Conservation (phyloP, 176 grass and related monocot genomes). For the Poa pratensis region DNA sequence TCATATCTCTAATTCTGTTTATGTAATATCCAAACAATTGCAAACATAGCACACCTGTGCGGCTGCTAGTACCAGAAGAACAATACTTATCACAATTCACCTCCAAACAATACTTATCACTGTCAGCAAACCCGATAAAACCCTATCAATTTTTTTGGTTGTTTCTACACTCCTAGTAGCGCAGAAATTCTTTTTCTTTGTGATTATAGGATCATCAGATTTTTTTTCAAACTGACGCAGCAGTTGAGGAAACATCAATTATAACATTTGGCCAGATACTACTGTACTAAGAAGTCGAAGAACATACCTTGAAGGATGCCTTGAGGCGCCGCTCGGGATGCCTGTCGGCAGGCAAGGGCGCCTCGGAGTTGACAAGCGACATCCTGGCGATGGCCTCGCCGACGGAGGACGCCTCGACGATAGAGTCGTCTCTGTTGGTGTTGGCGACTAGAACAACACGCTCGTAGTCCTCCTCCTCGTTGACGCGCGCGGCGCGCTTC, state of each 20-base stretch:
- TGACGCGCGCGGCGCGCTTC: slow-evolving; percentile 72
- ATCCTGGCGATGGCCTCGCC: slow-evolving; percentile 78
- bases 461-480: slow-evolving; percentile 92
- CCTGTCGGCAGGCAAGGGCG: slow-evolving; percentile 61
- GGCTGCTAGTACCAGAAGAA: neutral
- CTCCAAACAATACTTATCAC: neutral
- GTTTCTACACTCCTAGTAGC: neutral
- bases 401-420: slow-evolving; percentile 86
- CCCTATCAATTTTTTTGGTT: neutral
- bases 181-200: neutral
- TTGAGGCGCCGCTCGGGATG: slow-evolving; percentile 94
- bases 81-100: neutral
- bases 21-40: neutral
- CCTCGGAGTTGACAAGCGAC: slow-evolving; percentile 55
- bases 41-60: neutral
- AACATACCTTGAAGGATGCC: slow-evolving; percentile 79
- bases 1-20: neutral
- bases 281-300: neutral
- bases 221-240: neutral
- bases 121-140: neutral
- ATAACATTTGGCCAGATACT: neutral
- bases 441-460: slow-evolving; percentile 80
- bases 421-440: slow-evolving; percentile 92
- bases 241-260: neutral
- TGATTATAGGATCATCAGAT: neutral